Conservation (phyloP, 2,329 filamentous ascomycete genomes). For the Aspergillus phoenicis region DNA sequence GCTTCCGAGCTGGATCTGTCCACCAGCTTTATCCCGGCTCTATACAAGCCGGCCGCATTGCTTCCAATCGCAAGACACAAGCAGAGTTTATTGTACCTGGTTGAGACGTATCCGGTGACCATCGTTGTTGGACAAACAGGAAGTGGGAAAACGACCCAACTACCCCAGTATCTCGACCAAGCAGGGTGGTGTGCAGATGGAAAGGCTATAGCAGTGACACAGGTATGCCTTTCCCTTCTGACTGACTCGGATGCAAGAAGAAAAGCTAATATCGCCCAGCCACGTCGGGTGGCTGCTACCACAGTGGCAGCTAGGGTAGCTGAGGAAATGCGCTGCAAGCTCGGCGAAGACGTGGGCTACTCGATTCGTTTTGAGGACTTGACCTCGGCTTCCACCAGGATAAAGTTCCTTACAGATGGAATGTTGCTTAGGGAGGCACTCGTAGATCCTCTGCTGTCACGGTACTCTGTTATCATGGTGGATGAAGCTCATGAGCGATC, state of each 20-base stretch:
- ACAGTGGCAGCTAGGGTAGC: conserved; percentile 87
- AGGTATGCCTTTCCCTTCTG: conserved; percentile 58
- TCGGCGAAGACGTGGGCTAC: conserved; percentile 91
- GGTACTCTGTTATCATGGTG: conserved; percentile 96
- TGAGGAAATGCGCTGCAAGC: conserved; percentile 80
- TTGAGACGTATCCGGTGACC: conserved; percentile 81
- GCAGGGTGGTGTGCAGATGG: conserved; percentile 87
- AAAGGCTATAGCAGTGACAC: conserved; percentile 83
- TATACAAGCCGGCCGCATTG: conserved; percentile 81
- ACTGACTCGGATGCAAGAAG: neutral
- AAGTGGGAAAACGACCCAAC: conserved; percentile 92
- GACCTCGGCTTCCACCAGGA: conserved; percentile 78
- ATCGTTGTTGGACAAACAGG: conserved; percentile 93
- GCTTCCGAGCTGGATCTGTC: conserved; percentile 48
- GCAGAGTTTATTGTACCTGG: conserved; percentile 76
- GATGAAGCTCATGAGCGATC: conserved; percentile 96
- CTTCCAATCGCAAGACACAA: conserved; percentile 85
- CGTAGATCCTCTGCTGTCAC: conserved; percentile 84
- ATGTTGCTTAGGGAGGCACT: conserved; percentile 88
- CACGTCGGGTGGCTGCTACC: conserved; percentile 84
- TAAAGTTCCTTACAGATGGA: conserved; percentile 96
- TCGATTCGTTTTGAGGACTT: conserved; percentile 91
- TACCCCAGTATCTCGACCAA: conserved; percentile 85
- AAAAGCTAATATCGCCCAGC: conserved; percentile 55
- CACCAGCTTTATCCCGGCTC: conserved; percentile 67